Base-by-base conservation (phyloP, 179 eudicot species). In the Spinacia oleracea region DNA sequence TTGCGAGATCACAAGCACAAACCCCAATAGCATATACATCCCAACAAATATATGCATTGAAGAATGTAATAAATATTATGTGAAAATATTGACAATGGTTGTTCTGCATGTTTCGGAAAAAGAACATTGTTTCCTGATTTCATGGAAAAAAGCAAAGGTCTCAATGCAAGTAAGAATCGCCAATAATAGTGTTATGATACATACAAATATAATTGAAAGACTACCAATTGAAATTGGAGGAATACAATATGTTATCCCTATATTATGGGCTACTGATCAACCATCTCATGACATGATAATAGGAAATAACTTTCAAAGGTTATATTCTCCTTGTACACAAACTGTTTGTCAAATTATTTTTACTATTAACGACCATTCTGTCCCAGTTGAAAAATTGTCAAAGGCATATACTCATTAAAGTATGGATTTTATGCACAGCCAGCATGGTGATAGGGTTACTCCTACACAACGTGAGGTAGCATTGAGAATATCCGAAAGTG, bases 281-380 rank as follows among this genome's bases (percentile, higher is more conserved):
- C 72, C 72, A 5, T 38, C 46, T 35, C 73, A 69, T 42, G 53
- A 69, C 20, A 69, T 42, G 53, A 21, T 69, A 1, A 38, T 67
- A 5, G 72, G 27, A 35, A 67, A 35, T 67, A 67, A 67, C 40
- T 35, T 67, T 21, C 72, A 67, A 20, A 67, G 50, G 12, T 40
- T 67, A 20, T 67, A 67, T 40, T 67, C 50, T 3, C 72, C 72
- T 20, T 67, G 72, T 4, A 67, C 46, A 5, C 72, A 35, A 67
- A 34, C 48, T 1, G 15, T 35, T 0, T 1, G 38, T 35, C 48
- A 67, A 1, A 35, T 35, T 38, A 40, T 67, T 20, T 67, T 35
- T 40, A 40, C 72, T 20, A 42, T 67, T 5, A 40, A 67, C 40
- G 72, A 50, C 20, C 27, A 67, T 16, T 21, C 50, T 6, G 1